Evolutionary conservation across 768 basidiomycete genomes (phyloP), one percentile per base, ranked within the genome.

Genomic region (Udeniomyces megalosporus): DNA sequence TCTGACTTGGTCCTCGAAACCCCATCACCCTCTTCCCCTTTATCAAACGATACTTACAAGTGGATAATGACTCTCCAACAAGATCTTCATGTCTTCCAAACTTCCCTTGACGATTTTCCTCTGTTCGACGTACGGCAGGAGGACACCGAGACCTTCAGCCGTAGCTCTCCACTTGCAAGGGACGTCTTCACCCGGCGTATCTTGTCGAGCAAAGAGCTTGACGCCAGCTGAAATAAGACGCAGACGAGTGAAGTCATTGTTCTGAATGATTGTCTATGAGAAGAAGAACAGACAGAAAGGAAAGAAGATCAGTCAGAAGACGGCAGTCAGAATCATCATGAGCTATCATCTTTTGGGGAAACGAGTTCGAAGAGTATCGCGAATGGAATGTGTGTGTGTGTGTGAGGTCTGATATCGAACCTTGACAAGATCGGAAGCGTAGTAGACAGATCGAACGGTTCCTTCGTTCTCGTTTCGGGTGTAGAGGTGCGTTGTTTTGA

Each of bases 221-320:
- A 91, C 90, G 22, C 95, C 95, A n/a, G 87, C 85, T 15, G 86
- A 83, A 68, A 91, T 84, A 57, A 99, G 81, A 1, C 95, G 83
- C 60, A 96, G 79, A 29, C 84, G 82, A 31, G 80, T 80, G 71
- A 84, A 92, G 70, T 88, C 83, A 71, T 97, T 99, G 70, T 83
- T 76, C 57, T 77, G 69, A 61, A 96, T 79, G 64, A 97, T 77
- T n/a, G 77, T 74, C 74, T 74, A 42, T 42, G 38, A 17, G 38
- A n/a, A n/a, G n/a, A n/a, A n/a, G n/a, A n/a, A n/a, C n/a, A n/a
- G n/a, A n/a, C n/a, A n/a, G n/a, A n/a, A n/a, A n/a, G 52, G 7
- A 24, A 22, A 15, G 26, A 12, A 46, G 42, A 5, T 11, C 32
- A 32, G 48, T 28, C 32, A 49, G 31, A 51, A 46, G 24, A 12